Evolutionary conservation across 2,329 filamentous ascomycete species (phyloP).

Genomic region (Diaporthe nobilis): DNA sequence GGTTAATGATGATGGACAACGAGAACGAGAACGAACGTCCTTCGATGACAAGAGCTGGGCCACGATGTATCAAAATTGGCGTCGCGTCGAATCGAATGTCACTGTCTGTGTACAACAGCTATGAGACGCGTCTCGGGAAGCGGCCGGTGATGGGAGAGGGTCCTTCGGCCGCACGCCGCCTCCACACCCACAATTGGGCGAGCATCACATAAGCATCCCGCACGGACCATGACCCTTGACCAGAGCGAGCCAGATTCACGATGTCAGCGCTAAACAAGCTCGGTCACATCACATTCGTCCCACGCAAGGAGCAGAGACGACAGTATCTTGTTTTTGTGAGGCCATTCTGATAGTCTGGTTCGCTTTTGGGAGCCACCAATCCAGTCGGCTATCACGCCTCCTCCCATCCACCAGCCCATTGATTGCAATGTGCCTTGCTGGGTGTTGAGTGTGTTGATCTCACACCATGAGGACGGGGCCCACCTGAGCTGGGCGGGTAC

Average conservation of each 20-base stretch:
- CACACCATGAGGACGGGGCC: neutral
- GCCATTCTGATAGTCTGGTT: conserved; percentile 30
- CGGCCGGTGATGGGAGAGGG: neutral
- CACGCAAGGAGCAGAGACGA: neutral
- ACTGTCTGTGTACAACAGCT: neutral
- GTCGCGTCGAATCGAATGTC: neutral
- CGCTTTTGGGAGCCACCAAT: conserved; percentile 28
- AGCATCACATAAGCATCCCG: neutral
- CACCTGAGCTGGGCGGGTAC: neutral
- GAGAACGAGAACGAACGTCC: neutral
- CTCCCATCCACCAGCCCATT: conserved; percentile 2
- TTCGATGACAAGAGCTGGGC: too few species aligned
- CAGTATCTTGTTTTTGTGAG: neutral
- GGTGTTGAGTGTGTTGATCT: neutral
- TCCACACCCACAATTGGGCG: neutral
- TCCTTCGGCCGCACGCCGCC: neutral
- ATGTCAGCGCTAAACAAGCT: conserved; percentile 29
- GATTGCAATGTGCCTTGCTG: conserved; percentile 18
- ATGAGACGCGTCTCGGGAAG: conserved; percentile 17
- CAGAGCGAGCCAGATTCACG: neutral
- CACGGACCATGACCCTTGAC: neutral
- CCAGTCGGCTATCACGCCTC: conserved; percentile 24
- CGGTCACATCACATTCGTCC: conserved; percentile 14
- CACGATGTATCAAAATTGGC: neutral
- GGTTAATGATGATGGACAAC: neutral